phyloP scores from a whole-genome alignment of 2,329 filamentous ascomycete species.

The Dactylella cylindrospora region DNA sequence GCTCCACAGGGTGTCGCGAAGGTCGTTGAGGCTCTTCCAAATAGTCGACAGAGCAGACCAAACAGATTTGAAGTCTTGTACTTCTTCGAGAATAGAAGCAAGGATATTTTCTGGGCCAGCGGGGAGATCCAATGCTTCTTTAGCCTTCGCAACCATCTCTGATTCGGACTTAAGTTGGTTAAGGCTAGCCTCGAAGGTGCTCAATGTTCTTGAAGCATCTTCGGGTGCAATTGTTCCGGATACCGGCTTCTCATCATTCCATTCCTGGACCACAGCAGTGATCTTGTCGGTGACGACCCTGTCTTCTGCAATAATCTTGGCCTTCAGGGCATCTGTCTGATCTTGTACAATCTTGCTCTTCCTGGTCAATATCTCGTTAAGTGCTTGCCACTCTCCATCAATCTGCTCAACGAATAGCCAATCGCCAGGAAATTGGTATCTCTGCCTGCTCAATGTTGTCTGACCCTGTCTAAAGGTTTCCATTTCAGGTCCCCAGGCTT shows the following conservation, averaged over 20 bases:
- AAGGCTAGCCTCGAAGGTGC: slow-evolving; percentile 79
- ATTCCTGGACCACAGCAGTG: slow-evolving; percentile 76
- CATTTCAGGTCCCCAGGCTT: slow-evolving; percentile 91
- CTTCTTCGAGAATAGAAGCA: slow-evolving; percentile 84
- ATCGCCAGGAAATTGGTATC: slow-evolving; percentile 89
- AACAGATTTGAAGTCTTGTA: slow-evolving; percentile 97
- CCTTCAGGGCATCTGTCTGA: slow-evolving; percentile 88
- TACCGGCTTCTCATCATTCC: slow-evolving; percentile 96
- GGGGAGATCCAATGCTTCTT: slow-evolving; percentile 90
- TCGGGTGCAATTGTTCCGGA: slow-evolving; percentile 91
- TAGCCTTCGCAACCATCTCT: slow-evolving; percentile 92
- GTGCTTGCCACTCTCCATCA: slow-evolving; percentile 88
- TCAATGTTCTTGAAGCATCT: slow-evolving; percentile 78
- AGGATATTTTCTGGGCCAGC: slow-evolving; percentile 78
- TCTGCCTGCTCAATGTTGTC: slow-evolving; percentile 83
- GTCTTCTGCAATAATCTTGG: slow-evolving; percentile 93
- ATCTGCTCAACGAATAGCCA: slow-evolving; percentile 97
- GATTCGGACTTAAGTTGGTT: slow-evolving; percentile 82
- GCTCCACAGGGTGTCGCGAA: slow-evolving; percentile 89
- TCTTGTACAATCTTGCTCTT: slow-evolving; percentile 96
- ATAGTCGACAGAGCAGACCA: slow-evolving; percentile 95
- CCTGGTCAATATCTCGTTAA: slow-evolving; percentile 86
- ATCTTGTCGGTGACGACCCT: slow-evolving; percentile 88
- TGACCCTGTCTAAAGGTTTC: slow-evolving; percentile 95
- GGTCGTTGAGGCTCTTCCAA: slow-evolving; percentile 93